Conservation (phyloP, 1,139 yeast genomes). For the Meyerozyma guilliermondii region DNA sequence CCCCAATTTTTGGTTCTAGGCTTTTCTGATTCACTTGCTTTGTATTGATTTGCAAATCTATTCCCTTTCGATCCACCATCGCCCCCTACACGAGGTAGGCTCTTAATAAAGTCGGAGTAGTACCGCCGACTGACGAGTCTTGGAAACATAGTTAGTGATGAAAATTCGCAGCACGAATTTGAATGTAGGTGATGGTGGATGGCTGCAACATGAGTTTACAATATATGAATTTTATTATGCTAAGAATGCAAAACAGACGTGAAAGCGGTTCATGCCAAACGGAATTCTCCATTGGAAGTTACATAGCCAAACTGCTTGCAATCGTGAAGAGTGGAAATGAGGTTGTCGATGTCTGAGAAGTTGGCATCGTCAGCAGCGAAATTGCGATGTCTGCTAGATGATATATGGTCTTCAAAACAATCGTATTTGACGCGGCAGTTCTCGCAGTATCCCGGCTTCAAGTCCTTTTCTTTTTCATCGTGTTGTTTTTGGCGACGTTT, state of each 20-base stretch:
- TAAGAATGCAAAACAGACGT: not conserved
- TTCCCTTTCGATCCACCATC: slow-evolving; percentile 11
- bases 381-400: slow-evolving; percentile 65
- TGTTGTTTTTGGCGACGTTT: slow-evolving; percentile 28
- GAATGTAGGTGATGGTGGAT: not conserved
- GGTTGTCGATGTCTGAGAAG: slow-evolving; percentile 71
- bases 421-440: slow-evolving; percentile 88
- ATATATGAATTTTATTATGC: not conserved
- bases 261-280: slow-evolving; percentile 13
- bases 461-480: slow-evolving; percentile 24
- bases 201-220: not conserved
- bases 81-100: slow-evolving; percentile 23
- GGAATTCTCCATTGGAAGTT: slow-evolving; percentile 42
- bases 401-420: slow-evolving; percentile 71
- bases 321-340: slow-evolving; percentile 48
- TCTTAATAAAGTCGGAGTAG: slow-evolving; percentile 19
- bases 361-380: slow-evolving; percentile 74
- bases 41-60: slow-evolving; percentile 25
- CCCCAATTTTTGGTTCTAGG: slow-evolving; percentile 5
- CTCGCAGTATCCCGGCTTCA: slow-evolving; percentile 78
- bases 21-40: slow-evolving; percentile 4
- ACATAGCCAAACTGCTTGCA: slow-evolving; percentile 37
- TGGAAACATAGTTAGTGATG: not conserved
- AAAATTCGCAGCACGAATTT: not conserved
- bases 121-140: slow-evolving; percentile 4